Conservation (phyloP, 2,329 filamentous ascomycete species). For the Diplodia sapinea region DNA sequence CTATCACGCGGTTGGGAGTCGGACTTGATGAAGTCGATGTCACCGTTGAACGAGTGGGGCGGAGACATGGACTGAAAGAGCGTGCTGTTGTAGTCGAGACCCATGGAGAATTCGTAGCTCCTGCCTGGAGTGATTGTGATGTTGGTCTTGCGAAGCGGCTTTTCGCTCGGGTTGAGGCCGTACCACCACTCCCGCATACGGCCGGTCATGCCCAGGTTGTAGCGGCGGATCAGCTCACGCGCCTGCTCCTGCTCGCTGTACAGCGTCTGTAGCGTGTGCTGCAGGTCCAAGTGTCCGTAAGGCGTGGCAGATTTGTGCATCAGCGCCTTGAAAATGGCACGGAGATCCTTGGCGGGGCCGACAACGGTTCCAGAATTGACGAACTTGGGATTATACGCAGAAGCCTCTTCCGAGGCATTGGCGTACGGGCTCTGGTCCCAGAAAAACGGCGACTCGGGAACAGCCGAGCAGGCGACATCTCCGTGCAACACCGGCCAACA, state of each 20-base stretch:
- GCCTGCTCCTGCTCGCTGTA: constrained; percentile 61
- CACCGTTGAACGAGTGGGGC: constrained; percentile 29
- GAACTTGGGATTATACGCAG: constrained; percentile 47
- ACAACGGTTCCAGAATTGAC: constrained; percentile 58
- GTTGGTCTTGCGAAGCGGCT: constrained; percentile 17
- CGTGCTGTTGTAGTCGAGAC: constrained; percentile 58
- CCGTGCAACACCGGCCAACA: constrained; percentile 53
- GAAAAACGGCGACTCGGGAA: constrained; percentile 59
- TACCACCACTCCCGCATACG: constrained; percentile 41
- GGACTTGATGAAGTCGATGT: constrained; percentile 19
- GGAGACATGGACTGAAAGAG: constrained; percentile 47
- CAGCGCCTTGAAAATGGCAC: constrained; percentile 53
- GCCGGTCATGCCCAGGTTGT: constrained; percentile 36
- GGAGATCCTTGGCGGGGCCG: constrained; percentile 58
- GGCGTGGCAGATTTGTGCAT: constrained; percentile 37
- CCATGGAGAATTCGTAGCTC: constrained; percentile 58
- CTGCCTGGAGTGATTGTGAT: constrained; percentile 43
- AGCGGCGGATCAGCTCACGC: constrained; percentile 46
- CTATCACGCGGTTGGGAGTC: constrained; percentile 13
- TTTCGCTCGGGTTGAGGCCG: constrained; percentile 13
- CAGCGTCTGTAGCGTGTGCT: constrained; percentile 55
- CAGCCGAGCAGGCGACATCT: constrained; percentile 59
- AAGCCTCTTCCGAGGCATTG: constrained; percentile 10
- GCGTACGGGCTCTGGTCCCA: constrained; percentile 41
- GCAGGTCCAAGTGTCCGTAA: constrained; percentile 44